phyloP scores from a whole-genome alignment of 2,329 filamentous ascomycete species.

The Colletotrichum sp. region DNA sequence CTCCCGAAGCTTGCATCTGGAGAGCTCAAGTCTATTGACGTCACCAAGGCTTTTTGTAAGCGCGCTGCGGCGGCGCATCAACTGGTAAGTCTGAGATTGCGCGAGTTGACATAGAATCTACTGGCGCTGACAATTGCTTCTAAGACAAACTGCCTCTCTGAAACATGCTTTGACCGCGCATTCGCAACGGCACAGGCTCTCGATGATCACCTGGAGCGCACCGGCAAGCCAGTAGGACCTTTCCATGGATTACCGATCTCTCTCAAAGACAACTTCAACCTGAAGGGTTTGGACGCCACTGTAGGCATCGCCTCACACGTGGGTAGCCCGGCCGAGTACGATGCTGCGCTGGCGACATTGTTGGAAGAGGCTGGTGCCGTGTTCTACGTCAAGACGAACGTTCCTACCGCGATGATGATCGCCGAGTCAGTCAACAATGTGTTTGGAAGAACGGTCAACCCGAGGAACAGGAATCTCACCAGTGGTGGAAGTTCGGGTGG shows the following conservation, averaged over 20 bases:
- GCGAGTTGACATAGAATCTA: not conserved
- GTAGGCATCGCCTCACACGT: constrained; percentile 68
- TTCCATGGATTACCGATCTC: constrained; percentile 70
- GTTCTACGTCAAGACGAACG: constrained; percentile 62
- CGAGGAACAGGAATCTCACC: constrained; percentile 62
- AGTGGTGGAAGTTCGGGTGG: constrained; percentile 72
- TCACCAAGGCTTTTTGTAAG: constrained; percentile 61
- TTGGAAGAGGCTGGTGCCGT: constrained; percentile 55
- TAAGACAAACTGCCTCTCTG: constrained; percentile 55
- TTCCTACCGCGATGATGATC: constrained; percentile 72
- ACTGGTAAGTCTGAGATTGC: not conserved
- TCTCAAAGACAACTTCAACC: constrained; percentile 75
- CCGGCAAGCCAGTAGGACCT: constrained; percentile 59
- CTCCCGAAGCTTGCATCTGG: constrained; percentile 39
- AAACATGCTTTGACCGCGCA: constrained; percentile 60
- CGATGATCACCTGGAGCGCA: constrained; percentile 54
- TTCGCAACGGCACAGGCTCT: constrained; percentile 50
- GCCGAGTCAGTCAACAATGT: constrained; percentile 70
- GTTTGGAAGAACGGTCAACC: constrained; percentile 68
- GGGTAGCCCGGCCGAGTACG: constrained; percentile 55
- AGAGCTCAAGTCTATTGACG: constrained; percentile 45
- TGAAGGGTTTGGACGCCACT: constrained; percentile 63
- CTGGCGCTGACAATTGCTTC: not conserved
- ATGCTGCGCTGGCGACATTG: constrained; percentile 45
- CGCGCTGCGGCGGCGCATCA: constrained; percentile 43